Conservation (phyloP, 768 basidiomycete species). For the Suillus spraguei region DNA sequence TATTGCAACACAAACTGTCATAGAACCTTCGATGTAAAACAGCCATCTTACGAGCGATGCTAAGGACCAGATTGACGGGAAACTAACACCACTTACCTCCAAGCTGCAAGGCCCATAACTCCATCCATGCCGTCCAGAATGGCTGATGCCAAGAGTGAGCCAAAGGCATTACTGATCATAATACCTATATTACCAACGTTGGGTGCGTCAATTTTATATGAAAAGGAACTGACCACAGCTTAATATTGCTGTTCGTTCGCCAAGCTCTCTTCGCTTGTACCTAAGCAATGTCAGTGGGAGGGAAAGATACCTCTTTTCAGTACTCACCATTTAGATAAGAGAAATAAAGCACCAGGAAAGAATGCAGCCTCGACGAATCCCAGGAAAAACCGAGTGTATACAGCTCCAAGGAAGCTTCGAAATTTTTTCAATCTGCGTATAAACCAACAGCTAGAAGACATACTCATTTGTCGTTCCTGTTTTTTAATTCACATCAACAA, state of each 20-base stretch:
- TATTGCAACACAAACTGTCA: constrained; percentile 54
- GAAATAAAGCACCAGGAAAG: constrained; percentile 62
- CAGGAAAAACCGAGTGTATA: constrained; percentile 73
- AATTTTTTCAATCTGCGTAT: constrained; percentile 9
- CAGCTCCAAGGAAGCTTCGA: constrained; percentile 60
- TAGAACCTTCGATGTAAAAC: constrained; percentile 66
- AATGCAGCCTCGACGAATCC: constrained; percentile 77
- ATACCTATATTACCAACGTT: constrained; percentile 36
- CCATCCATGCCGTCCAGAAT: constrained; percentile 77
- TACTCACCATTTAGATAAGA: constrained; percentile 37
- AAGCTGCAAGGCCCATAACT: constrained; percentile 65
- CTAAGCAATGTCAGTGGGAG: constrained; percentile 56
- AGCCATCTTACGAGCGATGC: constrained; percentile 55
- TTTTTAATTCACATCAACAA: constrained; percentile 4
- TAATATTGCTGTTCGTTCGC: constrained; percentile 65
- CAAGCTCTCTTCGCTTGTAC: constrained; percentile 76
- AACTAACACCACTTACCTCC: constrained; percentile 51
- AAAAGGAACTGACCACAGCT: constrained; percentile 45
- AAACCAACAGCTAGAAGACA: constrained; percentile 1
- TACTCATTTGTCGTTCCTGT: constrained; percentile 46
- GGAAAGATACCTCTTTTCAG: constrained; percentile 30
- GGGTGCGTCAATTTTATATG: background rate
- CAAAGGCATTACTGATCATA: constrained; percentile 82
- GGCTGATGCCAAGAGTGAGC: constrained; percentile 74
- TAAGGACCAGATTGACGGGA: background rate